Conservation (phyloP, 2,329 filamentous ascomycete species). For the Neofusicoccum laricinum region DNA sequence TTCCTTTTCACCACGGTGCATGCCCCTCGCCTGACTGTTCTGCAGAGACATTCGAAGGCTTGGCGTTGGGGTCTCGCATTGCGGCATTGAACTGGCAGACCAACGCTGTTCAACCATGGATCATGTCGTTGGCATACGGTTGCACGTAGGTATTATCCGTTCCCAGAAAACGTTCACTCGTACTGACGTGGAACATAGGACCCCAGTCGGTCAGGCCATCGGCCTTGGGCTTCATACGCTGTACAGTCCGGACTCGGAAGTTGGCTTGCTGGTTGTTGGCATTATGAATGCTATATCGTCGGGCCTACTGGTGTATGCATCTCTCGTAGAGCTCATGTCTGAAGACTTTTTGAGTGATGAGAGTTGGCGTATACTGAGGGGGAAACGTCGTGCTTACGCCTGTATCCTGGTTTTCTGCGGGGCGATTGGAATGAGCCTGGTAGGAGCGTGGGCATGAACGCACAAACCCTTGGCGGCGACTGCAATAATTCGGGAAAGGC, state of each 20-base stretch:
- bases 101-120: constrained; percentile 48
- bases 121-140: constrained; percentile 76
- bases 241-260: constrained; percentile 75
- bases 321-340: constrained; percentile 77
- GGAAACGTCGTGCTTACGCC: constrained; percentile 59
- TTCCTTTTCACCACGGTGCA: no score
- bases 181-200: constrained; percentile 34
- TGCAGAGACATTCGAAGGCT: constrained; percentile 74
- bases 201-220: constrained; percentile 79
- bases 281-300: constrained; percentile 85
- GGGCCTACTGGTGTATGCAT: constrained; percentile 76
- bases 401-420: constrained; percentile 63
- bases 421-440: constrained; percentile 66
- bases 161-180: background rate
- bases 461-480: no score
- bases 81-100: constrained; percentile 62
- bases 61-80: constrained; percentile 81
- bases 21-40: background rate
- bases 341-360: constrained; percentile 80
- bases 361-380: constrained; percentile 66
- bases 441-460: constrained; percentile 66
- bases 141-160: constrained; percentile 30
- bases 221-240: constrained; percentile 73
- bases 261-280: constrained; percentile 76
- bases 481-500: no score